Evolutionary conservation across 495 filamentous ascomycete genomes (phyloP).

Genomic region (Trichoderma erinaceum): DNA sequence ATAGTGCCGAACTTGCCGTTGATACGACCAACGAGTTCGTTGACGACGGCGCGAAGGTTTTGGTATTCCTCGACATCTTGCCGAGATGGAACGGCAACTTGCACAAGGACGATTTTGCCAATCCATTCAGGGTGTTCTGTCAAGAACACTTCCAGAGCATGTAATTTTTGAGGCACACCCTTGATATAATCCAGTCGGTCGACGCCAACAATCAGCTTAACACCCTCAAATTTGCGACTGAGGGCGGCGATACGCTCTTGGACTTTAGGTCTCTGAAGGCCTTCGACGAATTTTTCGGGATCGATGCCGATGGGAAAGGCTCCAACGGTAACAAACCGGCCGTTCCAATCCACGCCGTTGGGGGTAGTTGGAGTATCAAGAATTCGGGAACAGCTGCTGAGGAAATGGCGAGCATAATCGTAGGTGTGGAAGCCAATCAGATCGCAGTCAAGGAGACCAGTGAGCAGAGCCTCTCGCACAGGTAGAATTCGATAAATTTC

Average conservation of each 20-base stretch:
- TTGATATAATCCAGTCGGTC: constrained; percentile 96
- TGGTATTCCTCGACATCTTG: constrained; percentile 96
- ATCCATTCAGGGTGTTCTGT: constrained; percentile 89
- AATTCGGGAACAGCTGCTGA: constrained; percentile 77
- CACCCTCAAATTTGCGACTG: constrained; percentile 74
- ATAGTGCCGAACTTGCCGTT: constrained; percentile 90
- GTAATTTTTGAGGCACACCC: constrained; percentile 89
- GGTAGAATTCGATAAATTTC: constrained; percentile 90
- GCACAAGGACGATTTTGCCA: constrained; percentile 84
- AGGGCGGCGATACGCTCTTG: constrained; percentile 71
- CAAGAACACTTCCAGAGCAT: constrained; percentile 84
- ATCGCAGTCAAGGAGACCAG: constrained; percentile 77
- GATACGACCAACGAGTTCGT: constrained; percentile 84
- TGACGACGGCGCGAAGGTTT: constrained; percentile 82
- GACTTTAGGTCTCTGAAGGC: constrained; percentile 71
- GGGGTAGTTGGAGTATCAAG: constrained; percentile 74
- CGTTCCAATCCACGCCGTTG: constrained; percentile 72
- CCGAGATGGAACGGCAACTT: constrained; percentile 86
- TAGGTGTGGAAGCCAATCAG: constrained; percentile 93
- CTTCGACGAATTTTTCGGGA: constrained; percentile 88
- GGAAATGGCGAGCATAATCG: constrained; percentile 85
- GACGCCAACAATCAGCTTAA: constrained; percentile 87
- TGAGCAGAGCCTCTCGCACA: constrained; percentile 73
- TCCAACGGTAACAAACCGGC: constrained; percentile 65
- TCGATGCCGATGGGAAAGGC: constrained; percentile 94